Percentiles rank a stretch among this genome's conserved stretches.
These are phyloP conservation scores for Leccinum longicurvipes DNA, from an alignment of 768 basidiomycete genomes.

Conservation along the genomic window DNA sequence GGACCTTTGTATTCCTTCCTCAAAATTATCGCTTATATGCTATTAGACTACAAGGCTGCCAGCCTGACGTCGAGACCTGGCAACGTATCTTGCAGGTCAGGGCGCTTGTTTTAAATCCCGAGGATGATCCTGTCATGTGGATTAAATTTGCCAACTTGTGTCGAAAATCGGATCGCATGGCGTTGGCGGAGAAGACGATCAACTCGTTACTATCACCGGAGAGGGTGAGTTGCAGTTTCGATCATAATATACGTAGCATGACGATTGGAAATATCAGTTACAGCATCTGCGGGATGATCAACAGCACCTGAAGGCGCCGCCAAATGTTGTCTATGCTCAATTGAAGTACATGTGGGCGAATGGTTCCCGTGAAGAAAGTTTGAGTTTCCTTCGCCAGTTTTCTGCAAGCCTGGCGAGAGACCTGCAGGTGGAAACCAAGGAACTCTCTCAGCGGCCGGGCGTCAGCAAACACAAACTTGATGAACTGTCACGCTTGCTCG, in stretches of 20 bases:
- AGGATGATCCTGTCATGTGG: slow-evolving; percentile 96
- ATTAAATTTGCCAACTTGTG: slow-evolving; percentile 98
- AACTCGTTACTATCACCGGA: slow-evolving; percentile 84
- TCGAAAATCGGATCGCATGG: slow-evolving; percentile 91
- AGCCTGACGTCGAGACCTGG: slow-evolving; percentile 99
- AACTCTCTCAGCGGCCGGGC: slow-evolving; percentile 46
- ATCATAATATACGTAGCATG: not conserved
- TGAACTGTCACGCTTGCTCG: slow-evolving; percentile 83
- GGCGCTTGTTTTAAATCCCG: slow-evolving; percentile 87
- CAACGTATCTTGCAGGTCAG: slow-evolving; percentile 96
- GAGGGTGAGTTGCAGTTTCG: slow-evolving; percentile 38
- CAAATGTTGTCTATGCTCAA: slow-evolving; percentile 94
- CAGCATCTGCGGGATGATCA: slow-evolving; percentile 51
- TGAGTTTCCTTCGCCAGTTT: slow-evolving; percentile 82
- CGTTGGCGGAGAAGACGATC: slow-evolving; percentile 95
- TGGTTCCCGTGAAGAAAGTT: slow-evolving; percentile 70
- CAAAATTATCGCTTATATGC: not conserved
- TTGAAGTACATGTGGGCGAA: slow-evolving; percentile 95
- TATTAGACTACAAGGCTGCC: slow-evolving; percentile 84
- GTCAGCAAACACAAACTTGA: slow-evolving; percentile 59
- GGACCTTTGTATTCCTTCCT: slow-evolving; percentile 4
- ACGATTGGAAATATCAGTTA: slow-evolving; percentile 24
- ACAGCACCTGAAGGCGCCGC: slow-evolving; percentile 72
- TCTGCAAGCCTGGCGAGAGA: slow-evolving; percentile 73
- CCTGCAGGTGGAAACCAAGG: slow-evolving; percentile 58